Percentiles rank a stretch among this genome's conserved stretches.
These are phyloP conservation scores for Marasmius sp. DNA, from an alignment of 1,284 basidiomycete genomes.

Conservation along the genomic window DNA sequence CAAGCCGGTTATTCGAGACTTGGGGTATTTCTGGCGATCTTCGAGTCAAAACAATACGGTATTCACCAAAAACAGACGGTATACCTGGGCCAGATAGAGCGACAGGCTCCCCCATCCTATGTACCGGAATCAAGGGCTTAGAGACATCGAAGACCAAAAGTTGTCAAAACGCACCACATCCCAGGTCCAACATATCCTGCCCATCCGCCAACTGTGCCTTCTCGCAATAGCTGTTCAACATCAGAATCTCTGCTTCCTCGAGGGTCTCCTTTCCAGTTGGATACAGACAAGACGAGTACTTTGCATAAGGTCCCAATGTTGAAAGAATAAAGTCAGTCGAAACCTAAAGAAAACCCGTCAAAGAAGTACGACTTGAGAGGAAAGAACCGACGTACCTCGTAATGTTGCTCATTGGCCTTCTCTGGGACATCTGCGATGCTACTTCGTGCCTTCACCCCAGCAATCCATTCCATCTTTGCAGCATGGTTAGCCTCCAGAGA, in stretches of 20 bases:
- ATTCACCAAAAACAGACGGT: slow-evolving; percentile 7
- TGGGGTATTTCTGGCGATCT: slow-evolving; percentile 61
- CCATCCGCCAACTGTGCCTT: slow-evolving; percentile 70
- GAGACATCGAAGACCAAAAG: not conserved
- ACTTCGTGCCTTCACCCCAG: slow-evolving; percentile 45
- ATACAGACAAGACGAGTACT: slow-evolving; percentile 68
- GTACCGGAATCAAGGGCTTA: not conserved
- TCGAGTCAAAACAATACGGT: not conserved
- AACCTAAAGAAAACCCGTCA: slow-evolving; percentile 39
- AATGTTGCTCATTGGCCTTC: slow-evolving; percentile 80
- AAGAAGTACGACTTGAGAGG: not conserved
- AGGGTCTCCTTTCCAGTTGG: slow-evolving; percentile 66
- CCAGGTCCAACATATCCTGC: slow-evolving; percentile 68
- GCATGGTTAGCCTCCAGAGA: slow-evolving; percentile 65
- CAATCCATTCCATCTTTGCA: slow-evolving; percentile 67
- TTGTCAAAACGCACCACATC: slow-evolving; percentile 51
- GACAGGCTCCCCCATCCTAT: slow-evolving; percentile 74
- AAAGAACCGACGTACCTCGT: slow-evolving; percentile 51
- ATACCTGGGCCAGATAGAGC: slow-evolving; percentile 65
- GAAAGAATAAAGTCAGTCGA: slow-evolving; percentile 64
- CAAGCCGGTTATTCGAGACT: slow-evolving; percentile 62
- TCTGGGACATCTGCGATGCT: slow-evolving; percentile 69
- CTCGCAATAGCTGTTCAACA: slow-evolving; percentile 71
- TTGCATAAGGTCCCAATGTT: slow-evolving; percentile 15
- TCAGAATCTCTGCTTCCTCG: slow-evolving; percentile 67